These are phyloP conservation scores for Beauveria caledonica DNA, from an alignment of 2,329 filamentous ascomycete genomes.

Conservation along the genomic window DNA sequence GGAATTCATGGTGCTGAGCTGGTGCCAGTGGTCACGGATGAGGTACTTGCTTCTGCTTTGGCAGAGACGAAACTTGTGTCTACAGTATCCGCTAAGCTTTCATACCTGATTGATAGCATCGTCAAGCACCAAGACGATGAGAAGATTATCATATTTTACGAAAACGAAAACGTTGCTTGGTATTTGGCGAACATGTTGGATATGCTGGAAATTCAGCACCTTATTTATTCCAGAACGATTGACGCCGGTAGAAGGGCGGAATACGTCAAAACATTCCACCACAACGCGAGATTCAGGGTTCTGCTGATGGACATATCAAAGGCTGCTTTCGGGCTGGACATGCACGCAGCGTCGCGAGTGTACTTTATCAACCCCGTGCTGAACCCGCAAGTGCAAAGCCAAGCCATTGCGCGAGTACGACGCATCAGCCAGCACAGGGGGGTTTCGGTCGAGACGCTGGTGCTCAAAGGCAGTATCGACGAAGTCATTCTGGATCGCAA, in stretches of 20 bases:
- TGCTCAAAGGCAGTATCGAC: constrained; percentile 73
- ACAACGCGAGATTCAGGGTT: constrained; percentile 60
- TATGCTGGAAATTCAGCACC: constrained; percentile 51
- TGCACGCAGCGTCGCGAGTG: constrained; percentile 73
- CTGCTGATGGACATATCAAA: constrained; percentile 87
- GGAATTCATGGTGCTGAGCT: constrained; percentile 19
- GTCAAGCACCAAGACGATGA: constrained; percentile 59
- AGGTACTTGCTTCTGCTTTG: constrained; percentile 37
- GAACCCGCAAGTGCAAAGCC: constrained; percentile 75
- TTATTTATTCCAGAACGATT: constrained; percentile 61
- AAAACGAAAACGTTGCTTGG: constrained; percentile 76
- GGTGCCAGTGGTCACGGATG: constrained; percentile 16
- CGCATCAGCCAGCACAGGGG: constrained; percentile 74
- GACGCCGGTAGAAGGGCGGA: constrained; percentile 55
- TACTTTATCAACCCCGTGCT: constrained; percentile 87
- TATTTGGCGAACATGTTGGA: constrained; percentile 81
- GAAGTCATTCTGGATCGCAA: constrained; percentile 72
- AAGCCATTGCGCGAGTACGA: constrained; percentile 84
- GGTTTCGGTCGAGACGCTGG: constrained; percentile 79
- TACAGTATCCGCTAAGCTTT: constrained; percentile 79
- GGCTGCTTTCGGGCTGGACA: constrained; percentile 80
- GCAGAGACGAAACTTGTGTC: constrained; percentile 58
- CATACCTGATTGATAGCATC: constrained; percentile 72
- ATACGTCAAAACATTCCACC: constrained; percentile 74
- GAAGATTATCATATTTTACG: constrained; percentile 90